These are phyloP conservation scores for Fusarium chaquense DNA, from an alignment of 2,329 filamentous ascomycete genomes.

Conservation along the genomic window DNA sequence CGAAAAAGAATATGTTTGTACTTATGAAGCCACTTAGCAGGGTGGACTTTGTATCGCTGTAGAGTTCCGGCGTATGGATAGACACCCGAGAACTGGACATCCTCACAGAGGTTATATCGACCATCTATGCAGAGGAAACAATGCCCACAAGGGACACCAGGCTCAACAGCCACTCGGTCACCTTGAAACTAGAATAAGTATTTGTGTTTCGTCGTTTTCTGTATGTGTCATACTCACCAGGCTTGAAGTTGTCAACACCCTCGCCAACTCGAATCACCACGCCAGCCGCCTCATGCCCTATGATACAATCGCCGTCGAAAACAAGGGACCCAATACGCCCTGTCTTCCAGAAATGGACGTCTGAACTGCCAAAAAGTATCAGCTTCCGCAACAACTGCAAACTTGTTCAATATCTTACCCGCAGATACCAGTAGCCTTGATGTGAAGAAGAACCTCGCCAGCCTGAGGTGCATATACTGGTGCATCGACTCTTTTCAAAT, in stretches of 20 bases:
- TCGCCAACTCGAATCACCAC: constrained; percentile 68
- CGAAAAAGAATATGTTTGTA: constrained; percentile 31
- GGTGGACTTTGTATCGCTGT: constrained; percentile 71
- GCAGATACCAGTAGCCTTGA: constrained; percentile 74
- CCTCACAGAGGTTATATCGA: constrained; percentile 73
- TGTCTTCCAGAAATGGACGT: constrained; percentile 76
- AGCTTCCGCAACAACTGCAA: not conserved
- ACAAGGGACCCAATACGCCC: constrained; percentile 73
- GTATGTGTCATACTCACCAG: constrained; percentile 49
- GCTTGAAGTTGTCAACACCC: constrained; percentile 64
- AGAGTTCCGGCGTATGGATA: constrained; percentile 72
- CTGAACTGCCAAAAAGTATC: constrained; percentile 59
- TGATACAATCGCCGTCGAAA: constrained; percentile 72
- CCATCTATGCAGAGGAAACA: constrained; percentile 71
- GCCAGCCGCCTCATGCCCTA: constrained; percentile 74
- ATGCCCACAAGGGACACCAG: constrained; percentile 71
- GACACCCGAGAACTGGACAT: constrained; percentile 71
- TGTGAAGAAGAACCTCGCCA: constrained; percentile 69
- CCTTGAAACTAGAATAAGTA: constrained; percentile 51
- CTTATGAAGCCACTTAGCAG: constrained; percentile 70
- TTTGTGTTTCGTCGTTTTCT: not conserved
- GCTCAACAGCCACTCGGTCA: constrained; percentile 75
- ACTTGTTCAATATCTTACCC: constrained; percentile 57
- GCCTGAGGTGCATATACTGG: constrained; percentile 66
- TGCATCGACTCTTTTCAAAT: constrained; percentile 67